Evolutionary conservation across 805 yeast genomes (phyloP), one percentile per base, ranked within the genome.

Genomic region (Saccharomycopsis guyanensis): DNA sequence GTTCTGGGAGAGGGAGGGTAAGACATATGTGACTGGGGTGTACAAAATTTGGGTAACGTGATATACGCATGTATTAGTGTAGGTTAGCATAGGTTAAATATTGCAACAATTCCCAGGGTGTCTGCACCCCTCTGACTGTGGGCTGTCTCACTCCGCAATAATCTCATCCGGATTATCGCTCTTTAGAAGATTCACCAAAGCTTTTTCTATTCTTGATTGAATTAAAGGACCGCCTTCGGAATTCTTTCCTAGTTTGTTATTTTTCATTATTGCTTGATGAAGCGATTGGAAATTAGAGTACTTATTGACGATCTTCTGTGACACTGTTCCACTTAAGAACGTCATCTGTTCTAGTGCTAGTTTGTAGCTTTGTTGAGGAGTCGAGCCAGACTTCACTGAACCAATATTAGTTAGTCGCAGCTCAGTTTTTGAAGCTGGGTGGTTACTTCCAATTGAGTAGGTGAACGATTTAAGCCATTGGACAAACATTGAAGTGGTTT

Each of bases 111-210:
- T n/a, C n/a, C n/a, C n/a, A n/a, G n/a, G n/a, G n/a, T n/a, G n/a
- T n/a, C n/a, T n/a, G n/a, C n/a, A n/a, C n/a, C n/a, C n/a, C n/a
- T n/a, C n/a, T n/a, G n/a, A n/a, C n/a, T n/a, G n/a, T n/a, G n/a
- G n/a, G n/a, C n/a, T n/a, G n/a, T n/a, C n/a, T n/a, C n/a, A n/a
- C n/a, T 33, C 20, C n/a, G 31, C 23, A n/a, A 50, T 15, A n/a
- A 47, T 23, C 20, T 50, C 52, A 33, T 50, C 52, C 2, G 51
- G 49, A 24, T 47, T 33, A 29, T 40, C 46, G 6, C 49, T 32
- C 15, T 40, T 40, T 22, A 50, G 42, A 20, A 50, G 40, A 2
- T 34, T 44, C 23, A 47, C 36, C 7, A 50, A 8, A 12, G 42
- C 35, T 3, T 29, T 16, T 4, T 43, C 46, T 6, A 50, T 34